These are phyloP conservation scores for Atractiella rhizophila DNA, from an alignment of 768 basidiomycete genomes.

Conservation along the genomic window DNA sequence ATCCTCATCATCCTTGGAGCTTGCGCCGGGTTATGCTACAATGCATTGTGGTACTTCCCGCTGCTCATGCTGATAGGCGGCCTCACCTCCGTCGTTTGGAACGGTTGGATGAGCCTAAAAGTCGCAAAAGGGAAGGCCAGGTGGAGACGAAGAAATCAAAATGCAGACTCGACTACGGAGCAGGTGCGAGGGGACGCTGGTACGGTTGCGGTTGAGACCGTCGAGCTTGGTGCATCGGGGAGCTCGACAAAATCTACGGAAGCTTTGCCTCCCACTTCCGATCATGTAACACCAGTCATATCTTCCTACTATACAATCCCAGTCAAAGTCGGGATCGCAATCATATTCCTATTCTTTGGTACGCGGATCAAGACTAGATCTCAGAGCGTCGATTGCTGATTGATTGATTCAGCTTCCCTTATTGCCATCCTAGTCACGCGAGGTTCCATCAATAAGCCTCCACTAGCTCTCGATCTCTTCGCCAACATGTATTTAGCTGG, in stretches of 20 bases:
- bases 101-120: neutral
- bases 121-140: neutral
- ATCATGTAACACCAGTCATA: no score
- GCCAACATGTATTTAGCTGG: conserved; percentile 30
- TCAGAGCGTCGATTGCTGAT: neutral
- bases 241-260: no score
- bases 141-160: no score
- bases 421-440: neutral
- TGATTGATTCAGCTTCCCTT: neutral
- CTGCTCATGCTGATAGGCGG: conserved; percentile 27
- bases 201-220: no score
- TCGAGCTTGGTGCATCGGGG: no score
- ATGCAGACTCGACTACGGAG: no score
- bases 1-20: conserved; percentile 26
- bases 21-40: conserved; percentile 30
- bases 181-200: no score
- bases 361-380: neutral
- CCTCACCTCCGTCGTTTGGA: conserved; percentile 18
- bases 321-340: no score
- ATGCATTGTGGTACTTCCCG: conserved; percentile 32
- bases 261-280: no score
- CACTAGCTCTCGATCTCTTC: conserved; percentile 21
- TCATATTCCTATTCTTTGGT: neutral
- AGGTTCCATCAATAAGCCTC: neutral
- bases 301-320: no score